phyloP scores from a whole-genome alignment of 1,284 basidiomycete species.

The Lentinula novae-zelandiae region DNA sequence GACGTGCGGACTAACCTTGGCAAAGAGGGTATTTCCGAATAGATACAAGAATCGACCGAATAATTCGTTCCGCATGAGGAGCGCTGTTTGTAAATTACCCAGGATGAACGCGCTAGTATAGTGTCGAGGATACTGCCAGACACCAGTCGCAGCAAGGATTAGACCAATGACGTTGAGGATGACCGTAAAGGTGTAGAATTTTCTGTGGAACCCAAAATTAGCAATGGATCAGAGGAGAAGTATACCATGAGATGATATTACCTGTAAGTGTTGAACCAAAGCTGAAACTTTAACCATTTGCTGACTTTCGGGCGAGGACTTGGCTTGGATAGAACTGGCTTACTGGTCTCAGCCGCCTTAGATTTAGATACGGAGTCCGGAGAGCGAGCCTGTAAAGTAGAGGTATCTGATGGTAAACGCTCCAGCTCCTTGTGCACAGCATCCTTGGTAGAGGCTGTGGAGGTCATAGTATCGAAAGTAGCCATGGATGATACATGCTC shows the following conservation, averaged over 20 bases:
- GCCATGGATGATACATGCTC: constrained; percentile 6
- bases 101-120: constrained; percentile 61
- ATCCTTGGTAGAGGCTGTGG: not conserved
- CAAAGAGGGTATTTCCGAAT: constrained; percentile 54
- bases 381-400: not conserved
- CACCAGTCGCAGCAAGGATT: constrained; percentile 42
- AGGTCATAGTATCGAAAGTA: not conserved
- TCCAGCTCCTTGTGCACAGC: not conserved
- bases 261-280: constrained; percentile 70
- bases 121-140: constrained; percentile 55
- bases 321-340: constrained; percentile 15
- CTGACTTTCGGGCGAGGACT: constrained; percentile 22
- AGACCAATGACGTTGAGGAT: constrained; percentile 48
- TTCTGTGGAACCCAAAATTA: constrained; percentile 32
- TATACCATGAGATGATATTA: constrained; percentile 20
- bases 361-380: not conserved
- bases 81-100: constrained; percentile 51
- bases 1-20: constrained; percentile 49
- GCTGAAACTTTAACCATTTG: constrained; percentile 46
- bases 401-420: not conserved
- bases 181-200: constrained; percentile 57
- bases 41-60: constrained; percentile 61
- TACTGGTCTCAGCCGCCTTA: not conserved
- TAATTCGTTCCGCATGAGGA: constrained; percentile 56
- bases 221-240: not conserved